phyloP scores from a whole-genome alignment of 2,329 filamentous ascomycete species.

The Colletotrichum somersetense region DNA sequence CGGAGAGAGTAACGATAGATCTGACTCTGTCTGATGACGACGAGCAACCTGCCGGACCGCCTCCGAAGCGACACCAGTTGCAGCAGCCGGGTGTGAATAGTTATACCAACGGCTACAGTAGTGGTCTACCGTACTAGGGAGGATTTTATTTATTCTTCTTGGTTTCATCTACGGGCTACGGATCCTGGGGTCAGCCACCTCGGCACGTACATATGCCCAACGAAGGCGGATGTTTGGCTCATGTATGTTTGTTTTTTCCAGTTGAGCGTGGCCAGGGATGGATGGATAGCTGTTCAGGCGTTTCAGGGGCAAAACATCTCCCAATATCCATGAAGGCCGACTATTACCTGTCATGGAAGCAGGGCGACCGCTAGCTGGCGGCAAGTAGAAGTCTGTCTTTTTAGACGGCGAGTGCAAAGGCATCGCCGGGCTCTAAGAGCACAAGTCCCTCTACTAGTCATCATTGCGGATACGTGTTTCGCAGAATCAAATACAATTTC shows the following conservation, averaged over 20 bases:
- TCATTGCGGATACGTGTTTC: not conserved
- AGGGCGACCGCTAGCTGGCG: not conserved
- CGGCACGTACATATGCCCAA: constrained; percentile 32
- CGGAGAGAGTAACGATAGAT: constrained; percentile 66
- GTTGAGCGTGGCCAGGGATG: constrained; percentile 34
- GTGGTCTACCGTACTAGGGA: constrained; percentile 18
- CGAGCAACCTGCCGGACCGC: constrained; percentile 63
- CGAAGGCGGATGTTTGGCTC: constrained; percentile 15
- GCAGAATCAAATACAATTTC: constrained; percentile 13
- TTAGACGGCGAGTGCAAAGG: constrained; percentile 8
- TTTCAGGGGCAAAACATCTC: constrained; percentile 36
- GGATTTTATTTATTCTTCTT: not conserved
- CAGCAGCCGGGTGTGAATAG: constrained; percentile 29
- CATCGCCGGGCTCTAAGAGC: not conserved
- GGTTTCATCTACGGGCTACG: not conserved
- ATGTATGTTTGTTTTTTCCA: constrained; percentile 36
- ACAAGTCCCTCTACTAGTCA: not conserved
- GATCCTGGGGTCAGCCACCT: constrained; percentile 6
- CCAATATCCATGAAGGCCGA: constrained; percentile 17
- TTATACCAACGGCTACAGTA: constrained; percentile 34
- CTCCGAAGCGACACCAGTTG: constrained; percentile 61
- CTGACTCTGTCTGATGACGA: constrained; percentile 69
- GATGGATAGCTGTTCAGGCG: constrained; percentile 39
- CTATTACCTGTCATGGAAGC: constrained; percentile 17
- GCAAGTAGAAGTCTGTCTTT: constrained; percentile 9